Base-by-base conservation (phyloP, 768 basidiomycete genomes). In the Hirschioporus abietinus region DNA sequence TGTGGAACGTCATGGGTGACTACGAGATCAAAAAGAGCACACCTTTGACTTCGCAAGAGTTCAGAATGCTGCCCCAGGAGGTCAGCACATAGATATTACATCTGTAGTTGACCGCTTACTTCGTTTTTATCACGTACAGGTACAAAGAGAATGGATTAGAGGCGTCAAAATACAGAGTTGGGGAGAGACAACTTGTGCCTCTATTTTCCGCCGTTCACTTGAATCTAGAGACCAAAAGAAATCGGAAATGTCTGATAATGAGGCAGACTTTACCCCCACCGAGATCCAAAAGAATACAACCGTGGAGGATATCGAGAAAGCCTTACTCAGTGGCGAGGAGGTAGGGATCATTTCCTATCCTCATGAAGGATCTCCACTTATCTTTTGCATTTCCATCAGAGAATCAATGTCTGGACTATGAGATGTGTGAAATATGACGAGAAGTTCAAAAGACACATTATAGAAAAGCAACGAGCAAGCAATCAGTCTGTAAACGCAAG, bases 331-430 rank as follows among this genome's bases (percentile, higher is more conserved):
- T 59, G 58, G 58, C 58, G 25, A 59, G 9, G 58, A 59, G 58
- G 58, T 59, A n/a, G 20, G 3, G 20, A n/a, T n/a, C 58, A 59
- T n/a, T 7, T n/a, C 25, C 25, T 2, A n/a, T 59, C 20, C 58
- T 3, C 4, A n/a, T 59, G n/a, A 59, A n/a, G 58, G n/a, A 26
- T n/a, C 4, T n/a, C 58, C 58, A 9, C n/a, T 59, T n/a, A 26
- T 7, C 25, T 59, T n/a, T 59, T n/a, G 25, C 7, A 4, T 26
- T 26, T 2, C n/a, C 25, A 9, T 3, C 9, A 59, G 58, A 59
- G 25, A 59, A 59, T 59, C 9, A n/a, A 26, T 59, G 58, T 59
- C 9, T 59, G 58, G 58, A 59, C 58, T n/a, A 59, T 59, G 58
- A 59, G 58, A 26, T 59, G 58, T 9, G n/a, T 59, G 7, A 9